Evolutionary conservation across 176 grass and related monocot genomes (phyloP), one percentile per base, ranked within the genome.

Genomic region (Oryza brachyantha): DNA sequence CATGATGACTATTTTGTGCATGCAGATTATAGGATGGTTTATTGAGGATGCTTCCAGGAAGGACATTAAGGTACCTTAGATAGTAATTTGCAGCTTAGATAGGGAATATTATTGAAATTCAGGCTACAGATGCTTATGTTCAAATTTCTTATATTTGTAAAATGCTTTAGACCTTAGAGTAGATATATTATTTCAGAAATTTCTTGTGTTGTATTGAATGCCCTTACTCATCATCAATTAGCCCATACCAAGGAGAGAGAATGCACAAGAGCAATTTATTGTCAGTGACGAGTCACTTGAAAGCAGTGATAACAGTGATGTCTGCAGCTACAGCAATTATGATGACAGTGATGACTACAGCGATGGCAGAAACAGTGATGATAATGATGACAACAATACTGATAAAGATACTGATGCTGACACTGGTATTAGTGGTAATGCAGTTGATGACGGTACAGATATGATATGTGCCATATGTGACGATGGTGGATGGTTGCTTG

Each of bases 391-490:
- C 8, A 63, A 59, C 22, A 17, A 21, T 10, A 19, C 39, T 41
- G 54, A 67, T 22, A 25, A 67, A 0, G 57, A 3, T 38, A 45
- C 73, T 42, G 38, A 64, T 60, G 50, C 50, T 66, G 13, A 86
- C 50, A 72, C 48, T 52, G 7, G 81, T 74, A 74, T 65, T 42
- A 19, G 29, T 74, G 70, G 55, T 21, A 67, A 66, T 62, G 32
- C 48, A 52, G 7, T 7, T 52, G 48, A 52, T 52, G 79, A 83
- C 68, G 34, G 66, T 64, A 84, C 83, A 52, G 83, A 91, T 77
- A 40, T 45, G 19, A 73, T 91, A 70, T 91, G 92, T 81, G 77
- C 79, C 10, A 84, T 91, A 79, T 94, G 92, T 40, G 89, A 94
- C 50, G 84, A 94, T 59, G 89, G 92, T 64, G 92, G 89, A 54